Base-by-base conservation (phyloP, 1,139 yeast genomes). In the Protomyces lactucae-debilis region DNA sequence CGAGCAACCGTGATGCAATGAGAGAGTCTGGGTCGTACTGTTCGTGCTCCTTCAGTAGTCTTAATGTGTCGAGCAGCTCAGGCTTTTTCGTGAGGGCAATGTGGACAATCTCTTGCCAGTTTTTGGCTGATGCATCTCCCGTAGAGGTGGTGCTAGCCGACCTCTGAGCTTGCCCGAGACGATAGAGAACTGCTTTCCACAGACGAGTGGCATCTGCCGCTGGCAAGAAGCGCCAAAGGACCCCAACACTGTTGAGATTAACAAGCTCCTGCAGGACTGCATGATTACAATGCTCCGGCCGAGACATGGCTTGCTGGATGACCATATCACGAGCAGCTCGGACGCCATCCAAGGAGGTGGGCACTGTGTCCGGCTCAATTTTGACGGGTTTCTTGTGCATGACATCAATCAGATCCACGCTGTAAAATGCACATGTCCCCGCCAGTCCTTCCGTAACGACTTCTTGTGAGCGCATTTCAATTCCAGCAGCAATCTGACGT, bases 381-480 rank as follows among this genome's bases (percentile, higher is more conserved):
- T 37, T 37, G 16, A 14, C n/a, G 53, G 21, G 35, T 12, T 10
- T 23, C 25, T 48, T 21, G 39, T 16, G 8, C 46, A 16, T 10
- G 45, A 12, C 8, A 16, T 10, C 25, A 12, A 3, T 6, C 12
- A n/a, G 23, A 40, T 25, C 16, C 25, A 52, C 18, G n/a, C n/a
- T 18, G 23, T 35, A 59, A 39, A 52, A 59, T 8, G 63, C 46
- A n/a, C 53, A 39, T 3, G 63, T 48, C 14, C 57, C 63, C 28
- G 45, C 63, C 8, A 59, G 57, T 4, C 57, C 63, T 48, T 59
- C 63, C 46, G 63, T 52, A n/a, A 51, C 53, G 48, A 59, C 43
- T n/a, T 59, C 63, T 43, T 59, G 53, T n/a, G 57, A 52, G 21
- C 40, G 52, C 53, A 59, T 52, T 18, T 52, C 63, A 16, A 43